These are phyloP conservation scores for Forsythia suspensa DNA, from an alignment of 257 asterid species.

Conservation along the genomic window DNA sequence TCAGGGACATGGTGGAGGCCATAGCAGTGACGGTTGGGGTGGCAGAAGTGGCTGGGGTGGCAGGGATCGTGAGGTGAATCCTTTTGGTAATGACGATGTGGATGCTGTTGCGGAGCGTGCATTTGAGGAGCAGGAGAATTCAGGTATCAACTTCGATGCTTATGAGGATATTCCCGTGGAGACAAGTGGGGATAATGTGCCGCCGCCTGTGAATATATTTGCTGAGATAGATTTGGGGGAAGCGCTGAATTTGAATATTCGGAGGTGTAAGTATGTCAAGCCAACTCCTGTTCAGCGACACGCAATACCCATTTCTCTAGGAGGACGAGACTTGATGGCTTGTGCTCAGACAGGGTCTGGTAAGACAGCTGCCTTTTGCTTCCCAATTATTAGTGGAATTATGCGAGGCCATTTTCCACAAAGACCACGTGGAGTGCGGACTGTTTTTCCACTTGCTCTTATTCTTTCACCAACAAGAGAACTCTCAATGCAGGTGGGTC, in stretches of 20 bases:
- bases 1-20: constrained; percentile 49
- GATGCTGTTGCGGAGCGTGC: constrained; percentile 44
- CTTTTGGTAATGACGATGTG: constrained; percentile 63
- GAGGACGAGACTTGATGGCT: constrained; percentile 87
- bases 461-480: constrained; percentile 89
- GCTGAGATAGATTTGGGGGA: constrained; percentile 88
- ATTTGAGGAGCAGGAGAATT: constrained; percentile 66
- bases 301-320: constrained; percentile 77
- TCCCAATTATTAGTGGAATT: constrained; percentile 85
- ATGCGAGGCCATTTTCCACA: constrained; percentile 53
- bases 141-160: constrained; percentile 85
- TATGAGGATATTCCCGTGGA: constrained; percentile 93
- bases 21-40: constrained; percentile 57
- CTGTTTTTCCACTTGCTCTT: constrained; percentile 77
- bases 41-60: constrained; percentile 53
- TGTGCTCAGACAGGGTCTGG: constrained; percentile 96
- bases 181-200: constrained; percentile 81
- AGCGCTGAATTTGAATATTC: constrained; percentile 68
- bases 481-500: constrained; percentile 77
- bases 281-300: constrained; percentile 91
- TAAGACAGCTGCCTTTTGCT: constrained; percentile 91
- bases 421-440: constrained; percentile 73
- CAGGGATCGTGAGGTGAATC: constrained; percentile 75
- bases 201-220: constrained; percentile 79
- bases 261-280: constrained; percentile 82